These are phyloP conservation scores for Boletus subluridellus DNA, from an alignment of 1,284 basidiomycete genomes.

Conservation along the genomic window DNA sequence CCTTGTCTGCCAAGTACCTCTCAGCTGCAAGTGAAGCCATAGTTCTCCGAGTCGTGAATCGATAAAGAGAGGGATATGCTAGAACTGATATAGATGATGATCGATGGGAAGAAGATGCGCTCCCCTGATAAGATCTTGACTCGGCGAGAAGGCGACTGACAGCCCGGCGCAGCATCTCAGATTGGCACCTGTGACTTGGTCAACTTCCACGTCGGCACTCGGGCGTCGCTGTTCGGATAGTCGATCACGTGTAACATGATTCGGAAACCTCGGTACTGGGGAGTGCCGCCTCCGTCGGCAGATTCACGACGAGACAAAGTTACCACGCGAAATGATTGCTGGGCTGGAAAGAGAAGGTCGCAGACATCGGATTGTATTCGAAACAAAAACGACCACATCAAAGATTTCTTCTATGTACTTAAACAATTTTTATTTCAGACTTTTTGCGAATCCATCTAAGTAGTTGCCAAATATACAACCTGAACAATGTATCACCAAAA, in stretches of 20 bases:
- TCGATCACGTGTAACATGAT: neutral
- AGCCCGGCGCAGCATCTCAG: conserved; percentile 10
- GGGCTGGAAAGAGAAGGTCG: too few species aligned
- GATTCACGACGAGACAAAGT: too few species aligned
- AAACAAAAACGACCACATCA: too few species aligned
- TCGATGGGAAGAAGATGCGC: conserved; percentile 10
- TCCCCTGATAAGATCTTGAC: conserved; percentile 14
- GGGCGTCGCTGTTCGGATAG: conserved; percentile 6
- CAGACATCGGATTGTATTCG: too few species aligned
- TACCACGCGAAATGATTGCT: too few species aligned
- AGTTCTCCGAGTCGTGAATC: conserved; percentile 14
- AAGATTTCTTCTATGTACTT: too few species aligned
- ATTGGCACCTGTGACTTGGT: neutral
- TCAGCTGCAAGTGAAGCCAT: conserved; percentile 46
- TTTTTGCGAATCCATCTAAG: too few species aligned
- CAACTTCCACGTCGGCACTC: conserved; percentile 1
- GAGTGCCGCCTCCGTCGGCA: too few species aligned
- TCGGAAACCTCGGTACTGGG: too few species aligned
- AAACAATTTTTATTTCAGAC: too few species aligned
- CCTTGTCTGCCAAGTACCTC: conserved; percentile 66
- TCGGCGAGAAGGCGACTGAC: conserved; percentile 4
- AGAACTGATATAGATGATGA: conserved; percentile 3
- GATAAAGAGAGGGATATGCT: neutral
- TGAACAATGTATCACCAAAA: neutral
- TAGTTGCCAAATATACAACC: too few species aligned